Evolutionary conservation across 257 asterid species (phyloP).

Genomic region (Ilex aquifolium): DNA sequence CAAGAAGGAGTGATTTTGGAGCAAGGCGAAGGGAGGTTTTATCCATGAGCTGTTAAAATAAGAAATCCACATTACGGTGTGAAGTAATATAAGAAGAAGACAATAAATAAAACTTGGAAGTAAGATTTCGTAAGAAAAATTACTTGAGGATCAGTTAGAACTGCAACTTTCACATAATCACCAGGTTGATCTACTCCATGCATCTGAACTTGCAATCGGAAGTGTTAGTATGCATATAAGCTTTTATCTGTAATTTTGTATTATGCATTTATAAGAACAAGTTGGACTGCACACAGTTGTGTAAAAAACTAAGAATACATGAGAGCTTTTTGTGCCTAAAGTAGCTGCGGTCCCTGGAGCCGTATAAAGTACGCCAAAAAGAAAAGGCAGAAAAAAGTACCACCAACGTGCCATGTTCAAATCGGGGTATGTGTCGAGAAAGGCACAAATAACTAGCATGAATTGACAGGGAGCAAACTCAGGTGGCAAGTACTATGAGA

Average conservation of each 20-base stretch:
- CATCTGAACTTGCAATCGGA: constrained; percentile 32
- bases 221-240: constrained; percentile 10
- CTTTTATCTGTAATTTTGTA: background rate
- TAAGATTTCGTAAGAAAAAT: background rate
- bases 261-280: too few species aligned
- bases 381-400: background rate
- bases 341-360: background rate
- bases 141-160: constrained; percentile 97
- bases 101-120: background rate
- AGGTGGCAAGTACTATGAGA: too few species aligned
- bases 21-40: constrained; percentile 73
- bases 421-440: too few species aligned
- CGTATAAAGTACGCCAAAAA: background rate
- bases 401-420: too few species aligned
- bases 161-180: constrained; percentile 66
- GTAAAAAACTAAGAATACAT: too few species aligned
- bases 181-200: constrained; percentile 39
- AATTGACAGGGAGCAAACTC: too few species aligned
- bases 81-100: background rate
- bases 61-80: constrained; percentile 1
- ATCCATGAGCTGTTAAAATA: constrained; percentile 73
- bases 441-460: too few species aligned
- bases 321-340: too few species aligned
- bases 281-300: background rate
- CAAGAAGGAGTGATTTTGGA: constrained; percentile 72